These are phyloP conservation scores for Podospora fimiseda DNA, from an alignment of 495 filamentous ascomycete species.

Conservation along the genomic window DNA sequence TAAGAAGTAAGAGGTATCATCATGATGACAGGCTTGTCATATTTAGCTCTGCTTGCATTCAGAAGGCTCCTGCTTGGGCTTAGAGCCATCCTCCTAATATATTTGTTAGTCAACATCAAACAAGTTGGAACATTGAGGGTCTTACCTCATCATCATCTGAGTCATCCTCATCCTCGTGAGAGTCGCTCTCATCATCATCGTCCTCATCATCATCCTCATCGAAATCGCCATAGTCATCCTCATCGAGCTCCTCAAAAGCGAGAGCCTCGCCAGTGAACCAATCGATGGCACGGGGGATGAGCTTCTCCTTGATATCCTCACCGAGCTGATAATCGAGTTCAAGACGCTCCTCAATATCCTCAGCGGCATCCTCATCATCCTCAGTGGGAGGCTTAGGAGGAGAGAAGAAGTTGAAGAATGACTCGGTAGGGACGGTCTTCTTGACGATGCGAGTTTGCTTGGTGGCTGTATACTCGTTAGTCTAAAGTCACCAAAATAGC, in stretches of 20 bases:
- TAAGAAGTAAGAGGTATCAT: constrained; percentile 9
- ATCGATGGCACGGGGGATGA: constrained; percentile 96
- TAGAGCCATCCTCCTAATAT: constrained; percentile 78
- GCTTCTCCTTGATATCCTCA: constrained; percentile 99
- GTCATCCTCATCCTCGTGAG: constrained; percentile 76
- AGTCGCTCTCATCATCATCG: constrained; percentile 67
- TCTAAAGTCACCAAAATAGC: too few relatives aligned
- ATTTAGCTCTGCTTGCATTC: constrained; percentile 99
- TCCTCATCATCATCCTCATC: constrained; percentile 88
- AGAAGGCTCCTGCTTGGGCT: constrained; percentile 97
- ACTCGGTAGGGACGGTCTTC: constrained; percentile 96
- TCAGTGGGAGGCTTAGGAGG: constrained; percentile 80
- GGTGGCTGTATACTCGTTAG: constrained; percentile 60
- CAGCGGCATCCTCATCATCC: constrained; percentile 70
- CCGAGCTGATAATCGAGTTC: constrained; percentile 99
- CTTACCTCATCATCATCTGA: constrained; percentile 80
- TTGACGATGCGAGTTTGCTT: constrained; percentile 98
- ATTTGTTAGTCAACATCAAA: constrained; percentile 6
- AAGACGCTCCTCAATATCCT: constrained; percentile 93
- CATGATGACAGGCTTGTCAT: neutral
- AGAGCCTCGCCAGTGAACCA: constrained; percentile 99
- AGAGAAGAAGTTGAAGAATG: constrained; percentile 99
- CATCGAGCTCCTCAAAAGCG: constrained; percentile 90
- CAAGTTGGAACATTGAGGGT: constrained; percentile 10
- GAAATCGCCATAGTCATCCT: constrained; percentile 80